These are phyloP conservation scores for Atkinsonella texensis DNA, from an alignment of 2,329 filamentous ascomycete species.

Conservation along the genomic window DNA sequence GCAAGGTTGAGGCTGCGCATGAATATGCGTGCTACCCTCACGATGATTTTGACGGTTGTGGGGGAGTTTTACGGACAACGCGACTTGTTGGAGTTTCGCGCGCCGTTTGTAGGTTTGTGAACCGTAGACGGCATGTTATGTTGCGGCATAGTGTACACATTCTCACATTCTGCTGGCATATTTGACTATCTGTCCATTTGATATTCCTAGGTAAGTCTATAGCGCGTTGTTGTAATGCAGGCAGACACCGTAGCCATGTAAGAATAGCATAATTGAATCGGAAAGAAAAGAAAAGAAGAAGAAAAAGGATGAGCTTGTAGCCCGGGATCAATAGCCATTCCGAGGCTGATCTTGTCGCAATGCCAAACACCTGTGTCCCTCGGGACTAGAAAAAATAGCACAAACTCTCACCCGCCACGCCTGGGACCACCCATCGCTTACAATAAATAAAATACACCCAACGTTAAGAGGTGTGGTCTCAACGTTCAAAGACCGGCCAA, in stretches of 20 bases:
- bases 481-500: not conserved
- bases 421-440: not conserved
- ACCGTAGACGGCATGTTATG: not conserved
- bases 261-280: not conserved
- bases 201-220: not conserved
- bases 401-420: not conserved
- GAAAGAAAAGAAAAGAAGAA: not conserved
- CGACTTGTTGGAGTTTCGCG: slow-evolving; percentile 67
- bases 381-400: not conserved
- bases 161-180: too few species aligned
- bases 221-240: not conserved
- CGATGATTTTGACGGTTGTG: slow-evolving; percentile 82
- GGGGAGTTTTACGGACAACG: slow-evolving; percentile 85
- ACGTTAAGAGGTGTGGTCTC: not conserved
- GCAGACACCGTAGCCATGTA: not conserved
- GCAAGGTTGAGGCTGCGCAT: slow-evolving; percentile 25
- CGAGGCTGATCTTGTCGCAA: not conserved
- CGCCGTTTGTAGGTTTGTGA: slow-evolving; percentile 41
- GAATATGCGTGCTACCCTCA: slow-evolving; percentile 60
- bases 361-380: not conserved
- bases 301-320: not conserved
- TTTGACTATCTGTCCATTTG: not conserved
- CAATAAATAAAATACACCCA: not conserved
- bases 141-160: not conserved
- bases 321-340: not conserved